These are phyloP conservation scores for Fagopyrum tataricum DNA, from an alignment of 148 eudicot genomes.

Conservation along the genomic window DNA sequence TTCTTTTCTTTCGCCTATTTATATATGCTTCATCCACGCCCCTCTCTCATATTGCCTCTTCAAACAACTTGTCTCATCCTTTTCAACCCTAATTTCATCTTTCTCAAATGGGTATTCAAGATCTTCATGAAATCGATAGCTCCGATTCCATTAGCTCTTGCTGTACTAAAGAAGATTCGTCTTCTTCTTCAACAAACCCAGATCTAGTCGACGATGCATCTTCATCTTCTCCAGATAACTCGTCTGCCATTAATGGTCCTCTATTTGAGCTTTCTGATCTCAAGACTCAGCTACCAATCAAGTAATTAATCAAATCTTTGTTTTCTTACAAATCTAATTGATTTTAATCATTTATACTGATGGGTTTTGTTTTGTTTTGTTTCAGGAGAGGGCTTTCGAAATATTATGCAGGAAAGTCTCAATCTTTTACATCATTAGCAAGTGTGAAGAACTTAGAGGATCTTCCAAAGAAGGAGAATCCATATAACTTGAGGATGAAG, in stretches of 20 bases:
- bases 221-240: conserved; percentile 1
- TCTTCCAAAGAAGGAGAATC: conserved; percentile 45
- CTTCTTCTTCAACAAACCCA: conserved; percentile 11
- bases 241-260: conserved; percentile 12
- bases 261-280: conserved; percentile 8
- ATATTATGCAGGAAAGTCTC: conserved; percentile 46
- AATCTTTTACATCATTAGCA: conserved; percentile 43
- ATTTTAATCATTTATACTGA: not conserved
- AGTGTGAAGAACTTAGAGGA: conserved; percentile 35
- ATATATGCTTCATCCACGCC: not conserved
- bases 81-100: not conserved
- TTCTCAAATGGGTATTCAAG: not conserved
- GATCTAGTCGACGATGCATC: conserved; percentile 11
- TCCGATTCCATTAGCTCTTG: not conserved
- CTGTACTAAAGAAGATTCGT: not conserved
- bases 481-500: conserved; percentile 31
- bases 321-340: not conserved
- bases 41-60: not conserved
- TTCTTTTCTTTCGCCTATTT: not conserved
- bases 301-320: not conserved
- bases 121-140: not conserved
- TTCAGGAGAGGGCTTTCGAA: conserved; percentile 44
- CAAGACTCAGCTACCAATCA: conserved; percentile 13
- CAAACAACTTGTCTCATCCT: not conserved
- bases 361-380: not conserved